These are phyloP conservation scores for Diospyros lotus DNA, from an alignment of 148 eudicot genomes.

Conservation along the genomic window DNA sequence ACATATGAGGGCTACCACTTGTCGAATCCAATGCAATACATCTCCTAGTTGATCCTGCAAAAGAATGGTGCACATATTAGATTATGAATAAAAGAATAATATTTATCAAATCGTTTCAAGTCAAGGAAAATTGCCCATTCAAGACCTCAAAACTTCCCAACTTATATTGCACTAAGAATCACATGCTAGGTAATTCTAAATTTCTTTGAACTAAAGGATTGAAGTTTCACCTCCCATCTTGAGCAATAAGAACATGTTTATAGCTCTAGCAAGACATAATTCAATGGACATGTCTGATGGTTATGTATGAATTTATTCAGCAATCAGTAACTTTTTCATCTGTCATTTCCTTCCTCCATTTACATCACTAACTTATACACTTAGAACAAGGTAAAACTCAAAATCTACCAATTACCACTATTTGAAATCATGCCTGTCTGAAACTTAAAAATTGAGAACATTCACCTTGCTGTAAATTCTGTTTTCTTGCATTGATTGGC, in stretches of 20 bases:
- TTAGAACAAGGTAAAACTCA: no score
- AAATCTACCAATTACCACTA: no score
- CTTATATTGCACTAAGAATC: not conserved
- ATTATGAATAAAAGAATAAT: not conserved
- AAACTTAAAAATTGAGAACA: not conserved
- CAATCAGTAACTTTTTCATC: not conserved
- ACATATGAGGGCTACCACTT: slow-evolving; percentile 69
- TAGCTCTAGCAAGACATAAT: not conserved
- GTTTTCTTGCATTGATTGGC: not conserved
- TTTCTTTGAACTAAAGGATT: no score
- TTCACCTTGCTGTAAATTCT: no score
- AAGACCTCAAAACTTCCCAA: not conserved
- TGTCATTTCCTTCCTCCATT: no score
- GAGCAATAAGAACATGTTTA: not conserved
- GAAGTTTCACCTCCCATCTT: not conserved
- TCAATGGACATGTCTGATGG: not conserved
- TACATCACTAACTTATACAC: no score
- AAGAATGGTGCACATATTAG: no score
- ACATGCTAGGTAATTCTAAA: not conserved
- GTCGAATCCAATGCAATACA: slow-evolving; percentile 92
- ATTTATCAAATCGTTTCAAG: not conserved
- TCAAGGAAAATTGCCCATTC: not conserved
- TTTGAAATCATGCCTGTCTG: no score
- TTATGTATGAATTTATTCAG: not conserved
- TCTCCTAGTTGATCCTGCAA: slow-evolving; percentile 93